Conservation (phyloP, 2,329 filamentous ascomycete genomes). For the Alternaria sp. region DNA sequence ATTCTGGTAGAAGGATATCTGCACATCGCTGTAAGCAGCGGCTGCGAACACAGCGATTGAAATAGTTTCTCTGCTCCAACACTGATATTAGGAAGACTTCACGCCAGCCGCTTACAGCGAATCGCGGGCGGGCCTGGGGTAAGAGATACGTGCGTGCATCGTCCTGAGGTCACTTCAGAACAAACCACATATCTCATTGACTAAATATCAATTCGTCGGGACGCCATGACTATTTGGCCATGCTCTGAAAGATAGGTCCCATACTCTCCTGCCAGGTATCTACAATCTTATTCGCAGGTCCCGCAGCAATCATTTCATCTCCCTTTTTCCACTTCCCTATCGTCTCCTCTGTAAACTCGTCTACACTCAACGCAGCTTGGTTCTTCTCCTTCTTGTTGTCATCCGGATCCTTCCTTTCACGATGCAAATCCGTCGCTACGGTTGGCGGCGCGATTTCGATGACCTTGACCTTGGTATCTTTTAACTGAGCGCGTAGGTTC, state of each 20-base stretch:
- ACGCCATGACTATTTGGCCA: background rate
- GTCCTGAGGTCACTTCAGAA: background rate
- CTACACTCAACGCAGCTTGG: constrained; percentile 55
- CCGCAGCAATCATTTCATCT: constrained; percentile 58
- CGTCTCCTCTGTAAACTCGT: constrained; percentile 62
- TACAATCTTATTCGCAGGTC: constrained; percentile 51
- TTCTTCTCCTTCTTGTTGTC: constrained; percentile 67
- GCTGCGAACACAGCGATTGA: no score
- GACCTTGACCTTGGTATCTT: constrained; percentile 53
- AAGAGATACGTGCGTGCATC: background rate
- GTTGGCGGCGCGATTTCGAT: constrained; percentile 64
- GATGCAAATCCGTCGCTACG: constrained; percentile 62
- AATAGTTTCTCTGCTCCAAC: no score
- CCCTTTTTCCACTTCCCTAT: constrained; percentile 54
- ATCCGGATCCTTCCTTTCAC: constrained; percentile 62
- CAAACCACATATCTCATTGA: background rate
- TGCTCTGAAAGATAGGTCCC: constrained; percentile 37
- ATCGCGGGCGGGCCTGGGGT: background rate
- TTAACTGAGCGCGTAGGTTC: constrained; percentile 61
- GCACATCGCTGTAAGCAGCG: no score
- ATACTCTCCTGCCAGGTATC: constrained; percentile 53
- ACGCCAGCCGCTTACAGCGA: background rate
- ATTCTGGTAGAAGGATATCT: no score
- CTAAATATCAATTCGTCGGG: background rate
- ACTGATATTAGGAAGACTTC: background rate